These are phyloP conservation scores for Tetrapisispora pingtungensis DNA, from an alignment of 805 yeast genomes.

Conservation along the genomic window DNA sequence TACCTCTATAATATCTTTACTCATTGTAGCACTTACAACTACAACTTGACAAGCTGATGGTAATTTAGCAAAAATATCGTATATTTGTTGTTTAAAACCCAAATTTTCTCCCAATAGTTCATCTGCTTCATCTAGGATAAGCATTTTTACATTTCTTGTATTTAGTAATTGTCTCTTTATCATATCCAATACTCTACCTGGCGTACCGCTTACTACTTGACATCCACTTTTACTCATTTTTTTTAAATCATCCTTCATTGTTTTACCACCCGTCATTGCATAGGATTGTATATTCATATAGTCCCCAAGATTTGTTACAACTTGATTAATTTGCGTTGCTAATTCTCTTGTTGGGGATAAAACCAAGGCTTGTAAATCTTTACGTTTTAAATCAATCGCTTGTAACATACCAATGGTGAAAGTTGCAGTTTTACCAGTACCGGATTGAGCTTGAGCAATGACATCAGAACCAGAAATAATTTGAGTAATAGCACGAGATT, in stretches of 20 bases:
- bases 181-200: constrained; percentile 91
- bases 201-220: constrained; percentile 93
- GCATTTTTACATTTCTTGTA: constrained; percentile 72
- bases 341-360: constrained; percentile 94
- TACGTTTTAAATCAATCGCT: constrained; percentile 61
- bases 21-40: constrained; percentile 89
- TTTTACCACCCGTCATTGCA: constrained; percentile 92
- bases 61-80: constrained; percentile 80
- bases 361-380: constrained; percentile 80
- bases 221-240: constrained; percentile 61
- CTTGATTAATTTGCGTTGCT: constrained; percentile 87
- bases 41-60: constrained; percentile 91
- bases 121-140: constrained; percentile 94
- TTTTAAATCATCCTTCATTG: constrained; percentile 70
- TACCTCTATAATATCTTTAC: constrained; percentile 81
- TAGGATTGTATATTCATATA: constrained; percentile 79
- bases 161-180: constrained; percentile 69
- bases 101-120: constrained; percentile 75
- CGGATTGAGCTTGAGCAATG: constrained; percentile 97
- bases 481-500: constrained; percentile 91
- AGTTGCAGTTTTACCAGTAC: constrained; percentile 99
- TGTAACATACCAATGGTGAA: constrained; percentile 90
- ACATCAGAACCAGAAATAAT: constrained; percentile 90
- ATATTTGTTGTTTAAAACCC: constrained; percentile 93
- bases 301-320: constrained; percentile 76